Evolutionary conservation across 441 rosid species (phyloP).

Genomic region (Euphorbia celastroides): DNA sequence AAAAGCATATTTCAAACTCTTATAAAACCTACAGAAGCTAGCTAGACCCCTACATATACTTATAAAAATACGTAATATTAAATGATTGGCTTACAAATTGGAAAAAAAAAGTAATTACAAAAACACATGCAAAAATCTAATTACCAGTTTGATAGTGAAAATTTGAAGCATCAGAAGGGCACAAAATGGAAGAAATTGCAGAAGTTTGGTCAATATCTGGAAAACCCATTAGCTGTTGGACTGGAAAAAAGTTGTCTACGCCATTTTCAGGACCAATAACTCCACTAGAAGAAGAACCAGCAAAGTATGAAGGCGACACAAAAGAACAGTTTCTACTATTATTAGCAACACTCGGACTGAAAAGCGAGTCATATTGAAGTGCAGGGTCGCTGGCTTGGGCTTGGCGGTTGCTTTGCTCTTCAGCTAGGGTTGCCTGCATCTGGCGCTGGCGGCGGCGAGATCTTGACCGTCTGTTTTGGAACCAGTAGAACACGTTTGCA

Average conservation of each 20-base stretch:
- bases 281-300: constrained; percentile 39
- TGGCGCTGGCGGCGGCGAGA: constrained; percentile 94
- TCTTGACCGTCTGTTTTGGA: constrained; percentile 93
- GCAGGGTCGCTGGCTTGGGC: constrained; percentile 27
- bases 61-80: background rate
- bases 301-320: constrained; percentile 26
- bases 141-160: constrained; percentile 70
- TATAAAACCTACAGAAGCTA: constrained; percentile 13
- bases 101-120: too few species aligned
- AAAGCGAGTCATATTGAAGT: constrained; percentile 35
- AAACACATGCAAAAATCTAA: background rate
- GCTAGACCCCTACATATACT: background rate
- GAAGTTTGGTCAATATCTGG: constrained; percentile 51
- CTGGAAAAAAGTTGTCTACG: constrained; percentile 41
- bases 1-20: constrained; percentile 20
- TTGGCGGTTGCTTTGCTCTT: constrained; percentile 30
- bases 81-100: too few species aligned
- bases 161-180: constrained; percentile 55
- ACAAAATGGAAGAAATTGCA: constrained; percentile 38
- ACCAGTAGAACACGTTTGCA: constrained; percentile 98
- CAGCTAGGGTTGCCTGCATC: constrained; percentile 64
- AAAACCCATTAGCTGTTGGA: constrained; percentile 60
- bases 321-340: too few species aligned
- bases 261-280: constrained; percentile 35
- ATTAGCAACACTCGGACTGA: too few species aligned